These are phyloP conservation scores for Sugiyamaella sp. DNA, from an alignment of 1,139 yeast species.

Conservation along the genomic window DNA sequence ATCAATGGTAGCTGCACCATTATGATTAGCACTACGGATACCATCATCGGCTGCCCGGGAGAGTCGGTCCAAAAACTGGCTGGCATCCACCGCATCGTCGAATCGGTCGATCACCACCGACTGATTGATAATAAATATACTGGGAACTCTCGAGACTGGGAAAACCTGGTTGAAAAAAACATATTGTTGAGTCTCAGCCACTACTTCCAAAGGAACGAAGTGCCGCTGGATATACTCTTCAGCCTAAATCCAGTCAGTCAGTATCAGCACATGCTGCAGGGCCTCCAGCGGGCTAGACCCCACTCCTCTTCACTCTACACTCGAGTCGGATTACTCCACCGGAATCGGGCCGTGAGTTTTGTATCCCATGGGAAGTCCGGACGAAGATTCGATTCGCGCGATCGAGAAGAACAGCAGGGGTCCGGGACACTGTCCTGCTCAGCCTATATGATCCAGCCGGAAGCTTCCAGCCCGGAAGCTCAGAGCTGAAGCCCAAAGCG, in stretches of 20 bases:
- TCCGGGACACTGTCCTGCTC: background rate
- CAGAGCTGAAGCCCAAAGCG: too few species aligned
- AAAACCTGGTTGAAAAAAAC: slow-evolving; percentile 55
- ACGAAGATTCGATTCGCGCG: background rate
- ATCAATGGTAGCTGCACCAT: background rate
- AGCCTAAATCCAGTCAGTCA: slow-evolving; percentile 8
- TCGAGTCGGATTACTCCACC: background rate
- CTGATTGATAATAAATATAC: slow-evolving; percentile 52
- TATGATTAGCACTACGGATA: background rate
- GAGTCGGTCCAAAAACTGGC: slow-evolving; percentile 38
- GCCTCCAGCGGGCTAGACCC: background rate
- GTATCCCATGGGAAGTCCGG: too few species aligned
- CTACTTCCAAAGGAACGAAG: slow-evolving; percentile 50
- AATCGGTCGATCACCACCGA: slow-evolving; percentile 53
- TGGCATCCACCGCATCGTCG: slow-evolving; percentile 40
- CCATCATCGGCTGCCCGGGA: background rate
- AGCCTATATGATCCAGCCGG: too few species aligned
- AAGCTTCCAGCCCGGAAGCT: background rate
- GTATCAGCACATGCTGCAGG: background rate
- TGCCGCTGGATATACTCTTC: background rate
- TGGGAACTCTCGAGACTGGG: slow-evolving; percentile 51
- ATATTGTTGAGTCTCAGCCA: slow-evolving; percentile 52
- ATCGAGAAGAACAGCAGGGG: background rate
- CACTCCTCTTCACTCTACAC: background rate
- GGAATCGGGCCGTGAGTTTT: too few species aligned